Conservation (phyloP, 371 early-diverging fungal species). For the Nematocida parisii region DNA sequence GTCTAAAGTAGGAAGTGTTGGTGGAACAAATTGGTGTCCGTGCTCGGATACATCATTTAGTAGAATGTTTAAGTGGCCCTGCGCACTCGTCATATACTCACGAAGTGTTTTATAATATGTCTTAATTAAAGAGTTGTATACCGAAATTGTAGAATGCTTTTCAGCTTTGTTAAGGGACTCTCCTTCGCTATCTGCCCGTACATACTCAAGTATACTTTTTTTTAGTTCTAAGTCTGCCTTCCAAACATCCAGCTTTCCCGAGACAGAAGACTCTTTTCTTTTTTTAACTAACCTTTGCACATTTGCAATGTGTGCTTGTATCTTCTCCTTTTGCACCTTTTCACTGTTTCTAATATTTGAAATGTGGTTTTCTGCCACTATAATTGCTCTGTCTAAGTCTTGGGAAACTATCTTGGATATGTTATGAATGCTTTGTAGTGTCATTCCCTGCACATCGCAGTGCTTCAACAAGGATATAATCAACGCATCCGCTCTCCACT, state of each 20-base stretch:
- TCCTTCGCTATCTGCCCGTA: background rate
- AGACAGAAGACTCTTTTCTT: slow-evolving; percentile 2
- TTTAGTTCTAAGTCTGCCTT: slow-evolving; percentile 51
- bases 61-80: slow-evolving; percentile 16
- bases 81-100: slow-evolving; percentile 20
- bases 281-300: slow-evolving; percentile 5
- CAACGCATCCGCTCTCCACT: slow-evolving; percentile 14
- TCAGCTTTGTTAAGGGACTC: background rate
- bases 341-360: background rate
- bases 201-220: slow-evolving; percentile 2
- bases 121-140: slow-evolving; percentile 10
- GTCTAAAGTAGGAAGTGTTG: no score
- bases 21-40: no score
- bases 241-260: slow-evolving; percentile 24
- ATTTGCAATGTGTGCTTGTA: background rate
- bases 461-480: slow-evolving; percentile 35
- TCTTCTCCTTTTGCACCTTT: background rate
- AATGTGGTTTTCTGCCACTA: background rate
- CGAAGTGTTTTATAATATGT: slow-evolving; percentile 19
- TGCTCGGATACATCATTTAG: slow-evolving; percentile 31
- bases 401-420: slow-evolving; percentile 11
- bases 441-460: slow-evolving; percentile 27
- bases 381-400: slow-evolving; percentile 20
- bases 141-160: background rate
- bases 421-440: slow-evolving; percentile 31